Evolutionary conservation across 805 yeast genomes (phyloP).

Genomic region (Isabelozyma heimii): DNA sequence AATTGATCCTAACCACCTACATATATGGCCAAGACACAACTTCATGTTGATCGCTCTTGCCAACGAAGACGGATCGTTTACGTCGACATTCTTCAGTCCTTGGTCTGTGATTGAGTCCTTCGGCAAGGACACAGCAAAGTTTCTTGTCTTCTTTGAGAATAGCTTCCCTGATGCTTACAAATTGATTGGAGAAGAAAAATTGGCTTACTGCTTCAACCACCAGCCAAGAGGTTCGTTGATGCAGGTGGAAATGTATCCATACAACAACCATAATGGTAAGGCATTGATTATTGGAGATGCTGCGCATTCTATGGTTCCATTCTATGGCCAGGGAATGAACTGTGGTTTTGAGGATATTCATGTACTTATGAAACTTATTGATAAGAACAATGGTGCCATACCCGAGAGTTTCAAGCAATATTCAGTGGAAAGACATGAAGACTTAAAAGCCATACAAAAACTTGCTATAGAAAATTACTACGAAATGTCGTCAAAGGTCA

Average conservation of each 20-base stretch:
- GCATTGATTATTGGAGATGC: conserved; percentile 85
- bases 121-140: conserved; percentile 36
- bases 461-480: conserved; percentile 77
- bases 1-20: conserved; percentile 73
- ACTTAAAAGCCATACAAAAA: conserved; percentile 71
- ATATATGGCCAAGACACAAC: conserved; percentile 88
- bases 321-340: conserved; percentile 96
- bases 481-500: conserved; percentile 85
- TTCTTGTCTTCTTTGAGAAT: conserved; percentile 50
- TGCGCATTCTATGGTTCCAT: conserved; percentile 97
- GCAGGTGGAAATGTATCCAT: conserved; percentile 68
- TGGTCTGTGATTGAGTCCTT: conserved; percentile 61
- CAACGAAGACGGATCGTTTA: conserved; percentile 80
- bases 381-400: conserved; percentile 32
- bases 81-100: conserved; percentile 86
- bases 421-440: conserved; percentile 55
- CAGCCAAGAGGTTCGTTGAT: conserved; percentile 79
- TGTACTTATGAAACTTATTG: conserved; percentile 53
- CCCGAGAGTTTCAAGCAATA: conserved; percentile 53
- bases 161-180: conserved; percentile 75
- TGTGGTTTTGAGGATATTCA: conserved; percentile 92
- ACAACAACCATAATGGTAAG: conserved; percentile 57
- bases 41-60: conserved; percentile 90
- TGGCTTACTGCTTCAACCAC: conserved; percentile 47
- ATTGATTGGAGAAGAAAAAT: conserved; percentile 58